Evolutionary conservation across 176 grass and related monocot genomes (phyloP), one percentile per base, ranked within the genome.

Genomic region (Themeda triandra): DNA sequence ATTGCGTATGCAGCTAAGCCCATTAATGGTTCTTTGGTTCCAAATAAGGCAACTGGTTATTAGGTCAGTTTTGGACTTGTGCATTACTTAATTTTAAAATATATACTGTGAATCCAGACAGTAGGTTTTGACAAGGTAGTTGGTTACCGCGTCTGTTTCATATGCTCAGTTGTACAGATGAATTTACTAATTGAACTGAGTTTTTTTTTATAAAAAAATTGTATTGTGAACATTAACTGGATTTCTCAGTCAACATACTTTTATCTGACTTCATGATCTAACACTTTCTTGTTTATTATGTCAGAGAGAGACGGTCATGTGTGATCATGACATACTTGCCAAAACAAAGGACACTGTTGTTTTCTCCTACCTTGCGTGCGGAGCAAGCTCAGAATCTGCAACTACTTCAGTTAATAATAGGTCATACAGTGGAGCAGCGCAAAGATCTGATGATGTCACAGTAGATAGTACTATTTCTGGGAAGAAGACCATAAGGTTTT

Each of bases 371-470:
- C 79, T 88, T 74, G 78, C 87, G 29, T 79, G 78, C 51, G 89
- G 96, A 30, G 80, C 87, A 76, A 99, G 93, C 87, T 99, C 97
- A 51, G 97, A 96, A 92, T 99, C 97, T 72, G 97, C 97, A 79
- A 99, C 93, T 41, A 99, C 93, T 73, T 99, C 97, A 19, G 91
- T 99, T 88, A 94, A 99, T 85, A 99, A 94, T 56, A 96, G 86
- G 76, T 96, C 97, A 4, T 94, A 96, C 75, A 99, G 96, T 83
- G 88, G 90, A 78, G 91, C 85, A 1, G 37, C 92, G 54, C 97
- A 94, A 84, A 91, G 90, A 88, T 99, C 97, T 76, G 97, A 99
- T 65, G 97, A 99, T 76, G 66, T 96, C 53, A 99, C 93, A 24
- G 88, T 99, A 77, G 97, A 99, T 71, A 99, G 93, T 88, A 91